These are phyloP conservation scores for Russula foetens DNA, from an alignment of 768 basidiomycete genomes.

Conservation along the genomic window DNA sequence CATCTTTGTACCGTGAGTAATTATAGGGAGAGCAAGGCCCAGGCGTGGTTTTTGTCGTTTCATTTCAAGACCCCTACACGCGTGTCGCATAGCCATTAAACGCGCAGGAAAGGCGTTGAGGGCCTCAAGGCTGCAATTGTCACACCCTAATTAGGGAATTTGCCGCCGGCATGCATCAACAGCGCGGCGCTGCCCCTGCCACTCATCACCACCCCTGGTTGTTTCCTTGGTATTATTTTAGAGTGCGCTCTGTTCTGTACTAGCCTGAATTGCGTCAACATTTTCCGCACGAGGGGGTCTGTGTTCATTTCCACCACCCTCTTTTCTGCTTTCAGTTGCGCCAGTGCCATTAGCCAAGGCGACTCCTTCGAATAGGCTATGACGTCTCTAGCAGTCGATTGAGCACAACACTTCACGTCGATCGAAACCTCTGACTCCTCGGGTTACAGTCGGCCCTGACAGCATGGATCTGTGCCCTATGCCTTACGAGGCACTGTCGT, in stretches of 20 bases:
- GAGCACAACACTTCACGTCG: not conserved
- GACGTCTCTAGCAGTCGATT: not conserved
- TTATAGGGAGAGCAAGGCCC: not conserved
- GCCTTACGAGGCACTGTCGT: not conserved
- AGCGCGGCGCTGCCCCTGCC: too few species aligned
- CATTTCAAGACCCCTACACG: not conserved
- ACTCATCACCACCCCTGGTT: not conserved
- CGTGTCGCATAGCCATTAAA: not conserved
- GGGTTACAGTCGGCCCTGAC: not conserved
- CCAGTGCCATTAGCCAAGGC: not conserved
- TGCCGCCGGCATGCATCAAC: not conserved
- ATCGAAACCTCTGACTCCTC: not conserved
- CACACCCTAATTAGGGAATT: not conserved
- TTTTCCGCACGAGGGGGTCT: not conserved
- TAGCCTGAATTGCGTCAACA: too few species aligned
- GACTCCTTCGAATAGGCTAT: not conserved
- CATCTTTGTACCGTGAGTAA: constrained; percentile 5
- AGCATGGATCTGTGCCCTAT: not conserved
- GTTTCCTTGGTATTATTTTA: too few species aligned
- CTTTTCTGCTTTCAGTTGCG: not conserved
- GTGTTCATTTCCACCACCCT: not conserved
- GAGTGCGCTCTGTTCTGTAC: too few species aligned
- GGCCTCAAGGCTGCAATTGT: constrained; percentile 9
- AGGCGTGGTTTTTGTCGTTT: not conserved
- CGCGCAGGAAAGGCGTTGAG: constrained; percentile 8